Conservation (phyloP, 2,329 filamentous ascomycete species). For the Cucurbitaria berberidis region DNA sequence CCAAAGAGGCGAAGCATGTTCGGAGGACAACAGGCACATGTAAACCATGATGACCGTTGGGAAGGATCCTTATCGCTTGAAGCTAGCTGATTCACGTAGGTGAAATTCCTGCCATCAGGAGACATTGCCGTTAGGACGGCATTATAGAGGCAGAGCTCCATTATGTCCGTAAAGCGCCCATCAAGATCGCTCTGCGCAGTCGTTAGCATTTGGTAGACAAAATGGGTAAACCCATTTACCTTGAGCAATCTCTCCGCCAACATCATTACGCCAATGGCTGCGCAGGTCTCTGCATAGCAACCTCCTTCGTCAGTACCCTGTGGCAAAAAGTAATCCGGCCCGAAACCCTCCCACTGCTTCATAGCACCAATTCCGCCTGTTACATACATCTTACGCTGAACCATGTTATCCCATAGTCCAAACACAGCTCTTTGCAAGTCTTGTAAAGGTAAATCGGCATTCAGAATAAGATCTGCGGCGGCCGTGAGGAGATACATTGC, state of each 20-base stretch:
- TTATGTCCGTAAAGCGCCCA: conserved; percentile 61
- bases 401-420: conserved; percentile 66
- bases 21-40: not conserved
- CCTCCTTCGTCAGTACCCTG: conserved; percentile 66
- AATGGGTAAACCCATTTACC: too few relatives aligned
- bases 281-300: conserved; percentile 68
- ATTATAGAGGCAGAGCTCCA: conserved; percentile 68
- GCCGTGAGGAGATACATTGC: conserved; percentile 67
- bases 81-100: conserved; percentile 66
- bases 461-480: conserved; percentile 49
- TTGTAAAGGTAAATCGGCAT: too few relatives aligned
- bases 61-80: conserved; percentile 59
- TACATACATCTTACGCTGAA: conserved; percentile 64
- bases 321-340: conserved; percentile 62
- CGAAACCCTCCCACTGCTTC: conserved; percentile 66
- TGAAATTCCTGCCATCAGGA: conserved; percentile 62
- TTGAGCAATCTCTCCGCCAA: conserved; percentile 6
- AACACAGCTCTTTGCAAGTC: too few relatives aligned
- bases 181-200: too few relatives aligned
- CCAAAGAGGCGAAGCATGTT: not conserved
- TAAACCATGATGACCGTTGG: conserved; percentile 61
- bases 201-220: too few relatives aligned
- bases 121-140: conserved; percentile 64
- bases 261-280: conserved; percentile 9
- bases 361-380: conserved; percentile 66